Base-by-base conservation (phyloP, 768 basidiomycete species). In the Phaeotremella skinneri region DNA sequence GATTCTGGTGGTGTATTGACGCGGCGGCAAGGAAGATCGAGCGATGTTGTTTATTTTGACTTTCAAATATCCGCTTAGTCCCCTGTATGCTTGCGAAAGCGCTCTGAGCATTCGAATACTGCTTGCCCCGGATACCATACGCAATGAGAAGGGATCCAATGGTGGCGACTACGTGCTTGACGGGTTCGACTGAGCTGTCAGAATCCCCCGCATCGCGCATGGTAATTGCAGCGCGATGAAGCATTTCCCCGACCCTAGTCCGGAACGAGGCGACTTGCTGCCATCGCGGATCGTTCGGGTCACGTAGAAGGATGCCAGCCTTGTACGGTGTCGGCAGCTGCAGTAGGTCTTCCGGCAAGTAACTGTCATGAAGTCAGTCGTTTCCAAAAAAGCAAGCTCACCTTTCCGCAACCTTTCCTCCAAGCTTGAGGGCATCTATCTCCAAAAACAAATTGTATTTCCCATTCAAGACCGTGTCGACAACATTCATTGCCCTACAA, bases 391-490 rank as follows among this genome's bases (percentile, higher is more conserved):
- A 21, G 9, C n/a, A 21, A 34, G 58, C 75, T 39, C 26, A 64
- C 69, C 61, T 70, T 31, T 67, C 65, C n/a, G 70, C 65, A 27
- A 37, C 76, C 83, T 74, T 69, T 87, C 82, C 73, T 21, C 85
- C 83, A n/a, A 84, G 80, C 25, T 80, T 72, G 0, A 82, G 78
- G 31, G 53, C 23, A 11, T 62, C 57, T 34, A 64, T 56, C 58
- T 76, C 75, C 41, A 63, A 56, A 27, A 69, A 61, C 17, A 76
- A 59, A 23, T 66, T 73, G 27, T 69, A 61, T 23, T 88, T 85
- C 2, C 89, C 89, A 5, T 84, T 78, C 63, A 91, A 86, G 0
- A 86, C 85, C 68, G 87, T 85, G 56, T 86, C 85, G 52, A 91
- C 84, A 51, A 88, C 80, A 62, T 83, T 87, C 50, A 89, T 80